Conservation (phyloP, 495 filamentous ascomycete genomes). For the Cudoniella acicularis region DNA sequence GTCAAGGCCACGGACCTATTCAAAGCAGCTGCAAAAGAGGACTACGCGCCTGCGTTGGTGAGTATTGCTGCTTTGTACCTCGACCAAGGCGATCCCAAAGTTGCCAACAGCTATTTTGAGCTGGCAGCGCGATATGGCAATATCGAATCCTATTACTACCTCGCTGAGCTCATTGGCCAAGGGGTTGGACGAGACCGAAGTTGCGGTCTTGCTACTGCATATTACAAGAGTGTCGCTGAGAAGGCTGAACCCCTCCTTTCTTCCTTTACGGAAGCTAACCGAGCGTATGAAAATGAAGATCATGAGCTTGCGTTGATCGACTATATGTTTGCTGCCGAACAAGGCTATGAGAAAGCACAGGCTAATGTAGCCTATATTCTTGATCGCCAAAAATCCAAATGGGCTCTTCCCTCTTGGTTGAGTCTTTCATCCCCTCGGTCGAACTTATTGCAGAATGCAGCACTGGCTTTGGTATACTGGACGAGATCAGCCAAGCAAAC, state of each 20-base stretch:
- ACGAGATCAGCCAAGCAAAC: slow-evolving; percentile 90
- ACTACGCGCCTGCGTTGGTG: slow-evolving; percentile 78
- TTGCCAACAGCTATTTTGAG: slow-evolving; percentile 85
- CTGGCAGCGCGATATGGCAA: slow-evolving; percentile 83
- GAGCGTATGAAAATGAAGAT: slow-evolving; percentile 80
- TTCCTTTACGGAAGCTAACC: slow-evolving; percentile 80
- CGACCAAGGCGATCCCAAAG: slow-evolving; percentile 70
- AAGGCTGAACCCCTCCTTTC: slow-evolving; percentile 81
- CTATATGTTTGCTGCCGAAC: slow-evolving; percentile 91
- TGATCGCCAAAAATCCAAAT: slow-evolving; percentile 70
- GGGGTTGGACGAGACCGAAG: slow-evolving; percentile 77
- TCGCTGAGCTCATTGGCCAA: slow-evolving; percentile 83
- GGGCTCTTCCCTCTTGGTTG: slow-evolving; percentile 47
- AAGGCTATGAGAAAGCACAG: slow-evolving; percentile 90
- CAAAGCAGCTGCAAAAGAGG: slow-evolving; percentile 78
- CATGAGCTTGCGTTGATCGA: slow-evolving; percentile 78
- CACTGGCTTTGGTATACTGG: slow-evolving; percentile 89
- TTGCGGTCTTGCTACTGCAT: slow-evolving; percentile 75
- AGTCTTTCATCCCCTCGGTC: slow-evolving; percentile 35
- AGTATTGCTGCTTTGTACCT: slow-evolving; percentile 81
- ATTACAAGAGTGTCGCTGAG: slow-evolving; percentile 95
- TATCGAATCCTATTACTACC: slow-evolving; percentile 93
- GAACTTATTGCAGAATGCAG: slow-evolving; percentile 61
- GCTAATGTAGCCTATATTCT: slow-evolving; percentile 92
- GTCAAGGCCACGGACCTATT: slow-evolving; percentile 75